Percentiles rank a stretch among this genome's conserved stretches.
Evolutionary conservation across 2,329 filamentous ascomycete species (phyloP).

Genomic region (Claviceps africana): DNA sequence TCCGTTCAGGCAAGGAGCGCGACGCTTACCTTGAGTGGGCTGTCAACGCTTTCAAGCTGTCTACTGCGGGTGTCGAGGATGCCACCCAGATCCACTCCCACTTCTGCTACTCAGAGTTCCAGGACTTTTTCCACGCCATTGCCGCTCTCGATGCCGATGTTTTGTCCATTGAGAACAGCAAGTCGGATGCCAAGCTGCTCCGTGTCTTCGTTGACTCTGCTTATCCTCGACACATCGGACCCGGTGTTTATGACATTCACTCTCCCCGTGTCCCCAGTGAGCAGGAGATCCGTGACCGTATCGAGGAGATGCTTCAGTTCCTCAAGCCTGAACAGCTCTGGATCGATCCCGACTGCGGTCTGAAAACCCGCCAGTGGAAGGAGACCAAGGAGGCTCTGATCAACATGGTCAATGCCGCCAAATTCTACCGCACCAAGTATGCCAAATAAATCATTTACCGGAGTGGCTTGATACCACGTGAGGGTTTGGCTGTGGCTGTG

Average conservation of each 20-base stretch:
- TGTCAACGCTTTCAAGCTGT: slow-evolving; percentile 93
- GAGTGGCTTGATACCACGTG: slow-evolving; percentile 8
- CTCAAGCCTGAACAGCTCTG: slow-evolving; percentile 98
- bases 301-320: slow-evolving; percentile 95
- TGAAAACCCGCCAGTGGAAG: slow-evolving; percentile 97
- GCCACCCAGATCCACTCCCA: slow-evolving; percentile 99
- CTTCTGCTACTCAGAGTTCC: slow-evolving; percentile 99
- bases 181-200: slow-evolving; percentile 98
- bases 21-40: slow-evolving; percentile 96
- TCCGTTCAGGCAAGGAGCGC: slow-evolving; percentile 85
- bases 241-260: slow-evolving; percentile 99
- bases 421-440: slow-evolving; percentile 89
- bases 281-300: slow-evolving; percentile 96
- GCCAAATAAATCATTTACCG: slow-evolving; percentile 36
- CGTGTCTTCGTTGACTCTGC: slow-evolving; percentile 96
- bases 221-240: slow-evolving; percentile 96
- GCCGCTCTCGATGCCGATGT: slow-evolving; percentile 96
- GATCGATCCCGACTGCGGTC: slow-evolving; percentile 98
- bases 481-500: slow-evolving; percentile 5
- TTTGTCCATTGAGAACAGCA: slow-evolving; percentile 99
- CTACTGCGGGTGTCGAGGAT: slow-evolving; percentile 84
- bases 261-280: slow-evolving; percentile 91
- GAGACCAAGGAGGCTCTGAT: slow-evolving; percentile 92
- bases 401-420: slow-evolving; percentile 98
- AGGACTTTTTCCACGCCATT: slow-evolving; percentile 99